Base-by-base conservation (phyloP, 306 rosid species). In the Dryas octopetala region DNA sequence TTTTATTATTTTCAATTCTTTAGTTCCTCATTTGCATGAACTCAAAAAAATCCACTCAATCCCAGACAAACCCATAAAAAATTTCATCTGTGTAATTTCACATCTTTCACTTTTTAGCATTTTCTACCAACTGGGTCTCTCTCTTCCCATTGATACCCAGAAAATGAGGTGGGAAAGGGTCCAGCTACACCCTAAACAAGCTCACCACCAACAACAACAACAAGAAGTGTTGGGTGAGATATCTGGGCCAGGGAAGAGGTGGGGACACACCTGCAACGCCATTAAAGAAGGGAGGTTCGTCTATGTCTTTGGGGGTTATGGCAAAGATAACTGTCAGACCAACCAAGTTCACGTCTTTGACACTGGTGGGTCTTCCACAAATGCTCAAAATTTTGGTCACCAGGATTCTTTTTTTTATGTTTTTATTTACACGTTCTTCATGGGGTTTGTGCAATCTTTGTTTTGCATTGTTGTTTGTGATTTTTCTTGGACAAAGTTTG, bases 191-290 rank as follows among this genome's bases (percentile, higher is more conserved):
- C 74, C 81, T 54, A 73, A 68, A 71, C 90, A 85, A 62, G 89
- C 83, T 58, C 89, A 76, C 51, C 76, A 62, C 32, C 72, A 70
- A 54, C 54, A 50, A 9, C 46, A 58, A 7, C 67, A 74, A 11
- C 55, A 55, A 62, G 68, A 16, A 52, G 66, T 11, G 28, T 62
- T 28, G 66, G 83, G 78, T 47, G 87, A 64, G 83, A 40, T 79
- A 50, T 73, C 78, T 81, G 96, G 92, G 78, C 99, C 99, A 77
- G 99, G 99, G 38, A 96, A 87, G 83, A 83, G 99, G 91, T 96
- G 99, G 99, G 99, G 99, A 11, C 99, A 92, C 84, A 88, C 96
- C 77, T 92, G 96, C 82, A 92, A 89, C 92, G 91, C 99, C 92
- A 81, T 96, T 84, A 88, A 88, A 82, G 97, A 89, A 61, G 99